phyloP scores from a whole-genome alignment of 2,329 filamentous ascomycete genomes.

The Stagonosporopsis tanaceti region DNA sequence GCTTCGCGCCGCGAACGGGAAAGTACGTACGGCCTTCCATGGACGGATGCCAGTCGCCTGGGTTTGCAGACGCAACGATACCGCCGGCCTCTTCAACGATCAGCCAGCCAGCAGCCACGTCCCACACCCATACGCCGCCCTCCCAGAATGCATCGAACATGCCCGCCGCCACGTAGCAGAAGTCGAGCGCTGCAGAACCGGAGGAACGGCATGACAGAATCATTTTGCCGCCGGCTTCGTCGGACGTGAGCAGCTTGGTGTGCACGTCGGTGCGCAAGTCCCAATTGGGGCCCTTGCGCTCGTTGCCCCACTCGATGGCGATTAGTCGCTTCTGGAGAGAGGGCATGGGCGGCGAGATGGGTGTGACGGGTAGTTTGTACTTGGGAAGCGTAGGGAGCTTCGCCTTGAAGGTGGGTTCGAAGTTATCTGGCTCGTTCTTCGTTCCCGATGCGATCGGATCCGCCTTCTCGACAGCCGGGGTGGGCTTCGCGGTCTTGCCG shows the following conservation, averaged over 20 bases:
- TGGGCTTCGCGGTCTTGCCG: neutral
- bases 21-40: constrained; percentile 48
- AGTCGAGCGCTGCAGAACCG: constrained; percentile 49
- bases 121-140: constrained; percentile 48
- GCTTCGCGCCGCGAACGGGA: constrained; percentile 42
- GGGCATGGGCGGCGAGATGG: constrained; percentile 28
- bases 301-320: constrained; percentile 49
- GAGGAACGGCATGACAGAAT: constrained; percentile 44
- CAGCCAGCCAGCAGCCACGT: constrained; percentile 49
- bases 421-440: neutral
- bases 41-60: constrained; percentile 45
- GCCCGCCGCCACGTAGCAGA: constrained; percentile 51
- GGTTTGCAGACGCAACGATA: constrained; percentile 47
- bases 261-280: constrained; percentile 41
- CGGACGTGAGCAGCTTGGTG: constrained; percentile 41
- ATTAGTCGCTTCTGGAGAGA: constrained; percentile 45
- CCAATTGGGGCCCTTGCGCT: constrained; percentile 50
- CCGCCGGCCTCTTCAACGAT: constrained; percentile 51
- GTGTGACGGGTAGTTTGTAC: constrained; percentile 43
- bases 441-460: neutral
- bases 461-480: neutral
- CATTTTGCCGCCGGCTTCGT: constrained; percentile 43
- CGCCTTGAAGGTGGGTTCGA: constrained; percentile 8
- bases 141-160: constrained; percentile 50
- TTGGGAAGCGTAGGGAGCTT: constrained; percentile 11